Conservation (phyloP, 2,329 filamentous ascomycete genomes). For the Diplodia seriata region DNA sequence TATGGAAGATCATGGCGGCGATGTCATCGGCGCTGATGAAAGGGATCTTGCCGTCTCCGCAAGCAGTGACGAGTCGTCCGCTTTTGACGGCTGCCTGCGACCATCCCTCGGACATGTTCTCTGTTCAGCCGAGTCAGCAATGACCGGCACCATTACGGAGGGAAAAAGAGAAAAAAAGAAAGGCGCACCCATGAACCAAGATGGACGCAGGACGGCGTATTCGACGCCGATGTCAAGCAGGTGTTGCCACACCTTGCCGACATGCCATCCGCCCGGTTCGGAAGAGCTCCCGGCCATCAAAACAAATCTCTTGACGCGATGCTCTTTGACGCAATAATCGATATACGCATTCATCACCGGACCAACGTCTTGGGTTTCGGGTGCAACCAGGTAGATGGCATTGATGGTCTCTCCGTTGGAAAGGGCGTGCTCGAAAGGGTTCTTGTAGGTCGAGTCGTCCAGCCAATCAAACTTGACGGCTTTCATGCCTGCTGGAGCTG, state of each 20-base stretch:
- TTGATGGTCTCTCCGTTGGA: constrained; percentile 38
- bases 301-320: constrained; percentile 54
- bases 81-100: constrained; percentile 46
- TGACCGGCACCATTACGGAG: neutral
- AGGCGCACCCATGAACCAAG: constrained; percentile 57
- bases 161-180: neutral
- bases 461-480: constrained; percentile 54
- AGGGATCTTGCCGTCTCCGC: constrained; percentile 54
- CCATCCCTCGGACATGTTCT: constrained; percentile 54
- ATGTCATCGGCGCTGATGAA: constrained; percentile 58
- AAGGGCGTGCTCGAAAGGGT: constrained; percentile 41
- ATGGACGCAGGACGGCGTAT: constrained; percentile 50
- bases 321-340: constrained; percentile 44
- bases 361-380: constrained; percentile 44
- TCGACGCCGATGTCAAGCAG: constrained; percentile 49
- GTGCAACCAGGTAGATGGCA: constrained; percentile 54
- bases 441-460: constrained; percentile 51
- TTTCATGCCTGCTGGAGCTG: neutral
- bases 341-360: constrained; percentile 52
- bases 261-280: constrained; percentile 46
- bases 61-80: constrained; percentile 54
- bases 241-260: constrained; percentile 51
- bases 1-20: constrained; percentile 53
- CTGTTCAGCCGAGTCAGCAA: constrained; percentile 38
- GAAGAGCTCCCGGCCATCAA: constrained; percentile 52